Conservation (phyloP, 306 rosid species). For the Prunus campanulata region DNA sequence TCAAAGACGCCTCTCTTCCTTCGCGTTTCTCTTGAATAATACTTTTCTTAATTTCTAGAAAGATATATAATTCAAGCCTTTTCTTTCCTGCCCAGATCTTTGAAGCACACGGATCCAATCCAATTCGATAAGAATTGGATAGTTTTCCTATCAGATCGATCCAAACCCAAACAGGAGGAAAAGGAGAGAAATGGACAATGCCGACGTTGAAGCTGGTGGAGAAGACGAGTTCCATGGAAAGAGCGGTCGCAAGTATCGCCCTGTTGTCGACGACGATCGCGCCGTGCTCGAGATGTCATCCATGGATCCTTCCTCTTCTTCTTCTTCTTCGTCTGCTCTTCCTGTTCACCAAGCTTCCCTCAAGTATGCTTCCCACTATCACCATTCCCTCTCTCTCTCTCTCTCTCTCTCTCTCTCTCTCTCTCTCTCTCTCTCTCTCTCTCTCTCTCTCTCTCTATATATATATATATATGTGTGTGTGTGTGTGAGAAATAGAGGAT, state of each 20-base stretch:
- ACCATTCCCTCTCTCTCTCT: no score
- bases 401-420: not conserved
- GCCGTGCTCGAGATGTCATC: conserved; percentile 98
- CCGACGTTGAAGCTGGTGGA: conserved; percentile 69
- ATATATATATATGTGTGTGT: not conserved
- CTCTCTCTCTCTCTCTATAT: no score
- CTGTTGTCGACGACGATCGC: conserved; percentile 89
- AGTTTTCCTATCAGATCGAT: not conserved
- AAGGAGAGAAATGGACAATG: conserved; percentile 56
- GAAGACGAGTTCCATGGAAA: conserved; percentile 61
- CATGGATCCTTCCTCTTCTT: conserved; percentile 75
- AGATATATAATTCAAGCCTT: not conserved
- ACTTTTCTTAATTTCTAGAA: not conserved
- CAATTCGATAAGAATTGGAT: not conserved
- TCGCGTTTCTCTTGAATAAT: conserved; percentile 7
- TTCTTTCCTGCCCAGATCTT: not conserved
- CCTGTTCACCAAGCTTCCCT: conserved; percentile 46
- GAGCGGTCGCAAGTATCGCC: conserved; percentile 77
- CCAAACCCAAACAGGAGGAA: not conserved
- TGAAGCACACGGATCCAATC: conserved; percentile 1
- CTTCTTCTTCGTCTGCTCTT: conserved; percentile 55
- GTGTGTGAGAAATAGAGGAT: not conserved
- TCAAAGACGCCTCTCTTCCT: conserved; percentile 30
- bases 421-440: not conserved
- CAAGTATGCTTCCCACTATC: conserved; percentile 40